Base-by-base conservation (phyloP, 2,329 filamentous ascomycete genomes). In the Sarocladiaceae sp. region DNA sequence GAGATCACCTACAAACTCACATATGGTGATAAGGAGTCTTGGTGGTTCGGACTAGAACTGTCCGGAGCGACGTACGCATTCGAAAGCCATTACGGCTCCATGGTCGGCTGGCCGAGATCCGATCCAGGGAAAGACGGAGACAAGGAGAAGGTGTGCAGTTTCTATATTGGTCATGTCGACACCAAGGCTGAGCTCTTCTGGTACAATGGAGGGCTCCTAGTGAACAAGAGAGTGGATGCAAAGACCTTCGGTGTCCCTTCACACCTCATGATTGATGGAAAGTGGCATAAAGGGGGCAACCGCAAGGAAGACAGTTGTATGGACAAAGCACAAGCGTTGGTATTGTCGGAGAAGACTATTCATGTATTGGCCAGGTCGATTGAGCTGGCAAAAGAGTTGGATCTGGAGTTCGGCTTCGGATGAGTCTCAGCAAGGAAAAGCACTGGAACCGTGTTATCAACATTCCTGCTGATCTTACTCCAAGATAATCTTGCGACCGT, bases 1-100 rank as follows among this genome's bases (percentile, higher is more conserved):
- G 55, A 64, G 20, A 56, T 63, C 9, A 68, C 67, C 1, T 70
- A 69, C 47, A 55, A 57, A 24, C 53, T 68, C 21, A 65, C 57
- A 0, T 64, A 71, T 18, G 69, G 69, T 0, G 69, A 72, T 29
- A 71, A 72, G 49, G 69, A 72, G 48, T 66, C 59, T 1, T 72
- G 61, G 58, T 72, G 68, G 69, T 55, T 72, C 18, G 67, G 67
- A 0, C 56, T 69, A 6, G 68, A 71, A 46, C 55, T 69, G 1
- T 58, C 60, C 3, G 61, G 60, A 3, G 58, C 63, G 0, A 47
- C 41, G 0, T 70, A 70, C 42, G 53, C 57, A 2, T 69, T 71
- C 46, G 65, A 67, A 5, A 45, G 51, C 23, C 63, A 68, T 40
- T 70, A 72, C 37, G 68, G 60, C 1, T 58, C 63, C 2, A 64